Evolutionary conservation across 176 grass and related monocot genomes (phyloP), one percentile per base, ranked within the genome.

Genomic region (Oryza longistaminata): DNA sequence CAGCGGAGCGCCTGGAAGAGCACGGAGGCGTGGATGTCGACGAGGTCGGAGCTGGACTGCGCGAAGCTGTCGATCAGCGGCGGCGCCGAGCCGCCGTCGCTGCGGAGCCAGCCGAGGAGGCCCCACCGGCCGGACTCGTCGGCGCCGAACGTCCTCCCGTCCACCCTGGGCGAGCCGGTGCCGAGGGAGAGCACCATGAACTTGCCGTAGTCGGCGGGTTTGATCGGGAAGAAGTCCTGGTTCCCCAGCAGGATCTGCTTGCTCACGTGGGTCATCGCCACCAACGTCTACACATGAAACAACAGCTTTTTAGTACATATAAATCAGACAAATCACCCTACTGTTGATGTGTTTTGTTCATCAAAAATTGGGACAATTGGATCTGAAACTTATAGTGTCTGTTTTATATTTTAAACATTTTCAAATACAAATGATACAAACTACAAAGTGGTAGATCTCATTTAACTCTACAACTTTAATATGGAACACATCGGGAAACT

Each of bases 21-120:
- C 62, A 91, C 67, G 6, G 86, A 87, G 43, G 82, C 62, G 17
- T 97, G 77, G 70, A 94, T 90, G 81, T 97, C 92, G 9, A 94
- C 88, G 68, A 97, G 66, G 27, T 92, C 94, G 3, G 88, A 24
- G 74, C 85, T 90, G 0, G 90, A 85, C 24, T 94, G 87, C 31
- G 19, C 90, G 58, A 97, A 92, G 70, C 76, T 83, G 42, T 97
- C 90, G 42, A 97, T 87, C 5, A 37, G 35, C 27, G 94, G 43
- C 6, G 92, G 94, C 9, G 14, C 92, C 88, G 1, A n/a, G n/a
- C 29, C 29, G 29, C 29, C 29, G 29, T 77, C 37, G 17, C 90
- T 79, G 73, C 65, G 75, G 72, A 97, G 68, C 94, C 92, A 94
- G 2, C 88, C 73, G 0, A 92, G 48, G 21, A 97, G 11, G 5